Evolutionary conservation across 805 yeast species (phyloP), one percentile per base, ranked within the genome.

Genomic region (Suhomyces emberorum): DNA sequence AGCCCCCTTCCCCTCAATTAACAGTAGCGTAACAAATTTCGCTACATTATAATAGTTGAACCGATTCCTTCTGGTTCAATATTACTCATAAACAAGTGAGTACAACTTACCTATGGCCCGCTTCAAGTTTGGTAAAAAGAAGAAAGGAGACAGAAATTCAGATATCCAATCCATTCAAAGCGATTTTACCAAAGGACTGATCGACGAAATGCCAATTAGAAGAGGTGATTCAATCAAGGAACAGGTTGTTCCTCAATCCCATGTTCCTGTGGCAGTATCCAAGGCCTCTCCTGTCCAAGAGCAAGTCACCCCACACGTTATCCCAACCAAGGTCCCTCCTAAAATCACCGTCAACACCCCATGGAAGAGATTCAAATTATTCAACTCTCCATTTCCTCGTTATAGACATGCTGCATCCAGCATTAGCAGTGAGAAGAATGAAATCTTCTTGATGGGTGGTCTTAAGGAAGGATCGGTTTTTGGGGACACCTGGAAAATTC

Each of bases 401-500:
- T 88, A 88, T 57, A 82, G 97, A 49, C 98, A 91, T 61, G 87
- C 95, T 1, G 82, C 93, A 0, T 85, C 95, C 2, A 66, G 83
- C 16, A 65, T 79, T 16, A 74, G 88, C 4, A 80, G 93, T 10
- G 88, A 87, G 20, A 81, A 81, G 37, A 87, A 87, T 36, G 93
- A 88, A 42, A 65, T 88, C 15, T 88, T 78, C 55, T 72, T 93
- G 15, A 89, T 93, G 87, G 98, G 99, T 28, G 99, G 99, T 7
- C 69, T 93, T 32, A 83, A 89, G 54, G 96, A 89, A 36, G 86
- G 87, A 38, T 81, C 91, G 14, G 96, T 91, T 4, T 87, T 84
- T 59, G 96, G 96, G 32, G 98, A 93, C 58, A 79, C 95, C 46
- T 93, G 99, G 99, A 80, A 83, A 41, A 70, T 91, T 39, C 76